Base-by-base conservation (phyloP, 495 filamentous ascomycete genomes). In the Sordaria brevicollis region DNA sequence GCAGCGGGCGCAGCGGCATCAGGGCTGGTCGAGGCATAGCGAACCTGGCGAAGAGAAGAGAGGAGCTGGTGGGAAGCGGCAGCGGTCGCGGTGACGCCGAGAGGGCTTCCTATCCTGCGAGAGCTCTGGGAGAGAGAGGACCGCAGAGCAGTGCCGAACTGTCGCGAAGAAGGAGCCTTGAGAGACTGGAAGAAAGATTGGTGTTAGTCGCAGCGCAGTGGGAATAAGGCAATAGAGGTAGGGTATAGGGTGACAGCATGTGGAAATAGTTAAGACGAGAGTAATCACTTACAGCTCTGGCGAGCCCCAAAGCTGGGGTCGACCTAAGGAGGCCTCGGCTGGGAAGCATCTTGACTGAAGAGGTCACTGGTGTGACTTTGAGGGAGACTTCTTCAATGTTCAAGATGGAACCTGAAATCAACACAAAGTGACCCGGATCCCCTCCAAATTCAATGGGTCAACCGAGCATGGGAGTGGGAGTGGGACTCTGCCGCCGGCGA, bases 241-340 rank as follows among this genome's bases (percentile, higher is more conserved):
- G n/a, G n/a, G n/a, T n/a, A n/a, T n/a, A n/a, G n/a, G n/a, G 3
- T 15, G 5, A 29, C 49, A 29, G 21, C 11, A 54, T 10, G 29
- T 5, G 15, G 11, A 5, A 29, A 3, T 10, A 57, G 34, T 19
- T 34, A 54, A 62, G 5, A 15, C 3, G 21, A 43, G 35, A 54
- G 33, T n/a, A 39, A 21, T 34, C 57, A 57, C 75, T 69, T 62
- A 76, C 79, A 76, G 71, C 65, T 67, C 38, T 76, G 74, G 76
- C 73, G 70, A 85, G 77, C 72, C 77, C 80, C 62, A 82, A 73
- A 65, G 77, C 77, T 68, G 81, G 80, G 73, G 71, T 75, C 34
- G 82, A 78, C 74, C 77, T 79, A n/a, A 81, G 74, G 39, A 86
- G 71, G 69, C 84, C 84, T 82, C 83, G 84, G 67, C 83, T 85